Evolutionary conservation across 1,139 yeast species (phyloP).

Genomic region (Scheffersomyces titani): DNA sequence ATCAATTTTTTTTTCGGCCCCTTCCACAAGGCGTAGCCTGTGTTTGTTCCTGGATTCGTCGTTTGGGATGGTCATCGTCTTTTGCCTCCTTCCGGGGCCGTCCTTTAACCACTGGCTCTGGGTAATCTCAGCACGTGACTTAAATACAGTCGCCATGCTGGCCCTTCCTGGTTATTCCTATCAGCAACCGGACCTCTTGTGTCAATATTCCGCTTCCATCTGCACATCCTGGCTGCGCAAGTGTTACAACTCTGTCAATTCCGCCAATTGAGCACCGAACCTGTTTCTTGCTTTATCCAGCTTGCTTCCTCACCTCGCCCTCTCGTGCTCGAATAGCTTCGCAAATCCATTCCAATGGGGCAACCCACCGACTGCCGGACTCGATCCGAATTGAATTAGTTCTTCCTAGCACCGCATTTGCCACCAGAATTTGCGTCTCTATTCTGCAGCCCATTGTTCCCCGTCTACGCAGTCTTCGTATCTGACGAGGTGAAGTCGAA

Average conservation of each 20-base stretch:
- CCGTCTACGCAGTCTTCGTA: no score
- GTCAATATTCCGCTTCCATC: not conserved
- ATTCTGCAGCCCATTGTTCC: not conserved
- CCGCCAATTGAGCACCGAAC: no score
- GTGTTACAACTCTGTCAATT: no score
- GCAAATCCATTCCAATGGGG: no score
- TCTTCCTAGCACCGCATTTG: not conserved
- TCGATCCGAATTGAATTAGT: not conserved
- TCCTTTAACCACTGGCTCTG: not conserved
- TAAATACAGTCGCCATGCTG: no score
- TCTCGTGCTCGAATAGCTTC: no score
- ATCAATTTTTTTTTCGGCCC: not conserved
- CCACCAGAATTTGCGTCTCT: not conserved
- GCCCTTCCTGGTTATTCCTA: not conserved
- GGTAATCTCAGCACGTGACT: not conserved
- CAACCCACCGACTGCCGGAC: not conserved
- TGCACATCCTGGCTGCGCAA: no score
- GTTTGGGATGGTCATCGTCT: not conserved
- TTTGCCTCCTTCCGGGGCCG: not conserved
- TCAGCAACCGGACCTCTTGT: not conserved
- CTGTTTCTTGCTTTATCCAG: not conserved
- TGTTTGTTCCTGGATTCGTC: not conserved
- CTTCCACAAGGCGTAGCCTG: not conserved
- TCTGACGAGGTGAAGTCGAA: no score
- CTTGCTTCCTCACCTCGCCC: not conserved